Percentiles rank a stretch among this genome's conserved stretches.
Conservation (phyloP, 306 rosid genomes). For the Calophaca sinica region DNA sequence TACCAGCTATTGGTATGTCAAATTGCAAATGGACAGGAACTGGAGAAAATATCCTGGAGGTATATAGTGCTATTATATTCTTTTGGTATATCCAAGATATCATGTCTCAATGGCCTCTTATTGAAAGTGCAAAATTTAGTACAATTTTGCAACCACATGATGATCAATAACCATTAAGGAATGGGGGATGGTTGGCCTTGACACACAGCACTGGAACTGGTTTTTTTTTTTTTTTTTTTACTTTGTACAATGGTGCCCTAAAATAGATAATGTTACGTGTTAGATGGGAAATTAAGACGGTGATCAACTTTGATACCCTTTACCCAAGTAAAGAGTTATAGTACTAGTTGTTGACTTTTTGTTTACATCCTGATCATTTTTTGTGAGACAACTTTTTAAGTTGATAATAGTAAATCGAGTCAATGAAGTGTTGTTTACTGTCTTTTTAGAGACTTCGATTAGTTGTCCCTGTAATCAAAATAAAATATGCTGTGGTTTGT, state of each 20-base stretch:
- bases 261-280: slow-evolving; percentile 28
- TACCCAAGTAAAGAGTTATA: background rate
- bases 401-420: slow-evolving; percentile 23
- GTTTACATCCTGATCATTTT: slow-evolving; percentile 23
- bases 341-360: slow-evolving; percentile 4
- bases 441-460: slow-evolving; percentile 24
- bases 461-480: slow-evolving; percentile 17
- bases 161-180: slow-evolving; percentile 25
- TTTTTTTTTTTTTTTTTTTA: slow-evolving; percentile 2
- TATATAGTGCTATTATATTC: slow-evolving; percentile 42
- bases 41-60: slow-evolving; percentile 75
- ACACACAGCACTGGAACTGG: background rate
- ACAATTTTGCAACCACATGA: slow-evolving; percentile 21
- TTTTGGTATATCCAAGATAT: slow-evolving; percentile 27
- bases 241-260: background rate
- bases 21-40: slow-evolving; percentile 90
- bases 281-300: slow-evolving; percentile 2
- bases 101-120: slow-evolving; percentile 26
- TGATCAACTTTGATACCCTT: slow-evolving; percentile 2
- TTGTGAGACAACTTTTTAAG: background rate
- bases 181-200: slow-evolving; percentile 21
- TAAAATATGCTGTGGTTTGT: slow-evolving; percentile 30
- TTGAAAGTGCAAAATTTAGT: background rate
- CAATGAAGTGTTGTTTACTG: slow-evolving; percentile 3
- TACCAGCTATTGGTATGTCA: slow-evolving; percentile 75